Percentiles rank a stretch among this genome's conserved stretches.
Evolutionary conservation across 2,329 filamentous ascomycete species (phyloP).

Genomic region (Cryphonectria nitschkei): DNA sequence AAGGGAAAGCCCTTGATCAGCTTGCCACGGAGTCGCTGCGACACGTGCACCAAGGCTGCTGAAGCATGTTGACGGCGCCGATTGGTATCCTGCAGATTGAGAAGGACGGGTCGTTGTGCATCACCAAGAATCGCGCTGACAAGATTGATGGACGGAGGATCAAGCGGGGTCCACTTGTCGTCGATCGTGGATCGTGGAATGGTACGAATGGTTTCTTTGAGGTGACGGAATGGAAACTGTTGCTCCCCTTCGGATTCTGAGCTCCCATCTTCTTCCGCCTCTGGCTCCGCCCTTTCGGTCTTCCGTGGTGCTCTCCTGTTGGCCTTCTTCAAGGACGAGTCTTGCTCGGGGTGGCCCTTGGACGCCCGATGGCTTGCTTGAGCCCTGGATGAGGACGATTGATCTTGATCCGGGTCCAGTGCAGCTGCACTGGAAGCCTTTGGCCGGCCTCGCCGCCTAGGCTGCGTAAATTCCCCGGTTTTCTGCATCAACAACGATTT

Average conservation of each 20-base stretch:
- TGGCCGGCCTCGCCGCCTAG: conserved; percentile 29
- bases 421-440: conserved; percentile 19
- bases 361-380: conserved; percentile 5
- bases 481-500: conserved; percentile 6
- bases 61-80: conserved; percentile 57
- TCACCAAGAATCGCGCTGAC: conserved; percentile 61
- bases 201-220: conserved; percentile 53
- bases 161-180: conserved; percentile 67
- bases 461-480: conserved; percentile 22
- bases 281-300: not conserved
- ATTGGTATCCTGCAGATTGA: conserved; percentile 54
- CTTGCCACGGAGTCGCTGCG: conserved; percentile 60
- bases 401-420: conserved; percentile 5
- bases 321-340: conserved; percentile 1
- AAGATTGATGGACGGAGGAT: conserved; percentile 56
- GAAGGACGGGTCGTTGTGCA: conserved; percentile 64
- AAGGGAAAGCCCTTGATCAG: conserved; percentile 67
- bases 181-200: conserved; percentile 69
- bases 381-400: not conserved
- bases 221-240: conserved; percentile 50
- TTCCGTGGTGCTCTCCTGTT: not conserved
- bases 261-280: conserved; percentile 1
- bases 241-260: conserved; percentile 12
- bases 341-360: conserved; percentile 26
- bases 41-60: conserved; percentile 57